Conservation (phyloP, 176 grass and related monocot species). For the Aegilops longissima region DNA sequence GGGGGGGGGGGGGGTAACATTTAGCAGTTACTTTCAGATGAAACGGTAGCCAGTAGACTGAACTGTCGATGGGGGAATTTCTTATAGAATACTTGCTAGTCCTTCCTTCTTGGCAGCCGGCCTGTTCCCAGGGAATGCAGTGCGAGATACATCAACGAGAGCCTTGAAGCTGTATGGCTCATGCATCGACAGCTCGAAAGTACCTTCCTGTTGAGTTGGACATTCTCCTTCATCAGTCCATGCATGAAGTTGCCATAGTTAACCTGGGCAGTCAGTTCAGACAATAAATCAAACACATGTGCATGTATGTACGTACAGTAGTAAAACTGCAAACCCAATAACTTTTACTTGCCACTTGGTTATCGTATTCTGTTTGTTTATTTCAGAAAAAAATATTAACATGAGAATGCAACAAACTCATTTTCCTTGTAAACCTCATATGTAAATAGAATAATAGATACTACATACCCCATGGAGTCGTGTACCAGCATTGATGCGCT, state of each 20-base stretch:
- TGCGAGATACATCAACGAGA: slow-evolving; percentile 73
- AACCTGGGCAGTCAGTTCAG: slow-evolving; percentile 46
- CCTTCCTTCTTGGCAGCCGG: slow-evolving; percentile 50
- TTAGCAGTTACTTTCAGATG: not conserved
- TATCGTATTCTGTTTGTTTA: not conserved
- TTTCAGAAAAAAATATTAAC: not conserved
- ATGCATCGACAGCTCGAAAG: slow-evolving; percentile 92
- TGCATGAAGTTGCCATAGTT: slow-evolving; percentile 98
- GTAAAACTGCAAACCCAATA: not conserved
- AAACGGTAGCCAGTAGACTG: not conserved
- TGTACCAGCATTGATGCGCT: slow-evolving; percentile 86
- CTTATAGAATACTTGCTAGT: slow-evolving; percentile 59
- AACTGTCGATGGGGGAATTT: not conserved
- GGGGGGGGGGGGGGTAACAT: not conserved
- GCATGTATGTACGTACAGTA: not conserved
- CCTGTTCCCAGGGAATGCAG: slow-evolving; percentile 80
- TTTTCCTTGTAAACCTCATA: not conserved
- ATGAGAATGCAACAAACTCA: not conserved
- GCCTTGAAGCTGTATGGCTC: slow-evolving; percentile 94
- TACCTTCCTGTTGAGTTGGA: slow-evolving; percentile 93
- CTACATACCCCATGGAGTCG: slow-evolving; percentile 76
- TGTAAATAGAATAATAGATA: not conserved
- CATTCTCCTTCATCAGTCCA: slow-evolving; percentile 92
- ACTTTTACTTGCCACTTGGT: not conserved
- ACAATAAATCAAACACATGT: not conserved